Percentiles rank a stretch among this genome's conserved stretches.
phyloP scores from a whole-genome alignment of 139 green algal species.

The Closterium sp. region DNA sequence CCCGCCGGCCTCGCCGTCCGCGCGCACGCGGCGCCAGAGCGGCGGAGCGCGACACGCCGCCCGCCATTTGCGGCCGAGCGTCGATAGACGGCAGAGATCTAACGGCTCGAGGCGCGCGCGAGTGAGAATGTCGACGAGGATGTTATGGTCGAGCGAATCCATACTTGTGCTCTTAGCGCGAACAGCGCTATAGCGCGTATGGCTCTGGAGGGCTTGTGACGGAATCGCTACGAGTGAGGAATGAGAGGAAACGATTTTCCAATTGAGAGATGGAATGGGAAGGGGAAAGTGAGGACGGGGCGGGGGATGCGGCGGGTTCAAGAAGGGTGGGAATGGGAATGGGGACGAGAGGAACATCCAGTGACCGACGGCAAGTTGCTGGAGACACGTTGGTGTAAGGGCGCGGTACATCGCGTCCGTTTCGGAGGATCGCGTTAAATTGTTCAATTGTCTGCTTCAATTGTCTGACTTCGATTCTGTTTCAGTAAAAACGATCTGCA shows the following conservation, averaged over 20 bases:
- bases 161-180: neutral
- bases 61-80: conserved; percentile 8
- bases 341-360: too few relatives aligned
- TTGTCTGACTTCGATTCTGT: too few relatives aligned
- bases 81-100: conserved; percentile 9
- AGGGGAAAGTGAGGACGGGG: neutral
- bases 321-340: neutral
- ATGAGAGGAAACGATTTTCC: neutral
- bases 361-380: too few relatives aligned
- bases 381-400: too few relatives aligned
- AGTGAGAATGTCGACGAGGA: neutral
- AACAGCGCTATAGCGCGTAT: neutral
- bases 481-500: too few relatives aligned
- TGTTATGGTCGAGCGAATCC: neutral
- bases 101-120: neutral
- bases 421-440: too few relatives aligned
- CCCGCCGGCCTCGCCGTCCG: neutral
- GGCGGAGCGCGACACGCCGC: conserved; percentile 8
- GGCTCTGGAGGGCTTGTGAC: neutral
- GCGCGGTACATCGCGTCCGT: too few relatives aligned
- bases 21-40: conserved; percentile 1
- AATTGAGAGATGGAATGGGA: too few relatives aligned
- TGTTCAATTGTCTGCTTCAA: too few relatives aligned
- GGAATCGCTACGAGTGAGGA: neutral
- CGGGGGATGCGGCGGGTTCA: neutral